Percentiles rank a stretch among this genome's conserved stretches.
phyloP scores from a whole-genome alignment of 2,329 filamentous ascomycete species.

The Aspergillus proliferans region DNA sequence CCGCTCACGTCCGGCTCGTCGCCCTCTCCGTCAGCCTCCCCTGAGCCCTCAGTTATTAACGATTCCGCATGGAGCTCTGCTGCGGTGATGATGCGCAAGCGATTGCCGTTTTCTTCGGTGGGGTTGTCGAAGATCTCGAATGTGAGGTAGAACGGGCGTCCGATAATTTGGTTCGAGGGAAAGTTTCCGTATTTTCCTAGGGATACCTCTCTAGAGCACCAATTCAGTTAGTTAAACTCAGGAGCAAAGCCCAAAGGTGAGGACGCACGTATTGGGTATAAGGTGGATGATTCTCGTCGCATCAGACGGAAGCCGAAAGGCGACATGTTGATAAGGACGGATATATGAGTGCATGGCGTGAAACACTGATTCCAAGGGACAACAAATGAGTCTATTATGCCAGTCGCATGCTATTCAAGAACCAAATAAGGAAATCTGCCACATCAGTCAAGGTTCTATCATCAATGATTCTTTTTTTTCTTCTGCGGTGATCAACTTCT shows the following conservation, averaged over 20 bases:
- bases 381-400: background rate
- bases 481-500: background rate
- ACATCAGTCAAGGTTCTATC: background rate
- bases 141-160: constrained; percentile 85
- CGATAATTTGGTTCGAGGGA: constrained; percentile 78
- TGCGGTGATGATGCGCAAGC: constrained; percentile 69
- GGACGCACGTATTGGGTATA: constrained; percentile 58
- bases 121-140: constrained; percentile 77
- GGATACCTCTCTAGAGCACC: constrained; percentile 62
- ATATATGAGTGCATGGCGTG: constrained; percentile 34
- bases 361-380: background rate
- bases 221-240: background rate
- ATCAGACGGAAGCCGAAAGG: constrained; percentile 47
- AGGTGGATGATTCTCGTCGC: constrained; percentile 53
- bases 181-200: constrained; percentile 92
- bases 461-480: constrained; percentile 1
- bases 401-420: background rate
- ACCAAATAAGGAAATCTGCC: background rate
- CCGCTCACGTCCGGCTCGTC: constrained; percentile 28
- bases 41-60: constrained; percentile 48
- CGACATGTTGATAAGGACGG: constrained; percentile 31
- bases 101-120: constrained; percentile 52
- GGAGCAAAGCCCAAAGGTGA: constrained; percentile 3
- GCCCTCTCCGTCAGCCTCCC: constrained; percentile 30
- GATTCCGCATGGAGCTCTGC: constrained; percentile 75